A percentile compares a stretch with the other conserved stretches of the same genome.
Conservation (phyloP, 768 basidiomycete genomes). For the Agrocybe pediades region DNA sequence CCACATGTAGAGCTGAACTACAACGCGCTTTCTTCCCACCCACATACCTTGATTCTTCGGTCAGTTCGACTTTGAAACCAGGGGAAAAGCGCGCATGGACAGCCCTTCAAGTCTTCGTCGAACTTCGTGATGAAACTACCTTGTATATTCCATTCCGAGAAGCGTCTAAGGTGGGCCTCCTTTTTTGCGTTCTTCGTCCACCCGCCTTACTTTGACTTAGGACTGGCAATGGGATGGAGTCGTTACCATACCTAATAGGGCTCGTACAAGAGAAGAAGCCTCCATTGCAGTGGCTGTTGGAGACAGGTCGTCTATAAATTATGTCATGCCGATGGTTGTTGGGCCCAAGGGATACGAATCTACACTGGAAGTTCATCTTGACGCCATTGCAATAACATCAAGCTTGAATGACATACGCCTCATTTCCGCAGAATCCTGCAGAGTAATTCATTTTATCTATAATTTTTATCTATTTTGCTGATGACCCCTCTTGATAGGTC, state of each 20-base stretch:
- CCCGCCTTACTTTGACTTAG: conserved; percentile 32
- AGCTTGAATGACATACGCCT: conserved; percentile 89
- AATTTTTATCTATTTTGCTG: conserved; percentile 3
- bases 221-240: conserved; percentile 93
- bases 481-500: conserved; percentile 42
- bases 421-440: conserved; percentile 74
- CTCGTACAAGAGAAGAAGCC: conserved; percentile 62
- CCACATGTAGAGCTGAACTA: conserved; percentile 57
- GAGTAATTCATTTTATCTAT: conserved; percentile 42
- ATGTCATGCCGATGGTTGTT: conserved; percentile 81
- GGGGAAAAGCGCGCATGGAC: conserved; percentile 88
- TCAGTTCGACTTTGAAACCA: conserved; percentile 60
- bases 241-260: conserved; percentile 45
- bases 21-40: conserved; percentile 86
- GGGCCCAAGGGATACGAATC: conserved; percentile 76
- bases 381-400: conserved; percentile 74
- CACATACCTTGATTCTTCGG: conserved; percentile 63
- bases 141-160: conserved; percentile 91
- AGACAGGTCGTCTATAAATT: conserved; percentile 83
- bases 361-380: conserved; percentile 78
- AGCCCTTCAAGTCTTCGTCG: conserved; percentile 76
- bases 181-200: not conserved
- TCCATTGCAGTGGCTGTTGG: conserved; percentile 76
- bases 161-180: conserved; percentile 68
- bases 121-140: conserved; percentile 75